Evolutionary conservation across 2,329 filamentous ascomycete species (phyloP).

Genomic region (Dothistroma septosporum): DNA sequence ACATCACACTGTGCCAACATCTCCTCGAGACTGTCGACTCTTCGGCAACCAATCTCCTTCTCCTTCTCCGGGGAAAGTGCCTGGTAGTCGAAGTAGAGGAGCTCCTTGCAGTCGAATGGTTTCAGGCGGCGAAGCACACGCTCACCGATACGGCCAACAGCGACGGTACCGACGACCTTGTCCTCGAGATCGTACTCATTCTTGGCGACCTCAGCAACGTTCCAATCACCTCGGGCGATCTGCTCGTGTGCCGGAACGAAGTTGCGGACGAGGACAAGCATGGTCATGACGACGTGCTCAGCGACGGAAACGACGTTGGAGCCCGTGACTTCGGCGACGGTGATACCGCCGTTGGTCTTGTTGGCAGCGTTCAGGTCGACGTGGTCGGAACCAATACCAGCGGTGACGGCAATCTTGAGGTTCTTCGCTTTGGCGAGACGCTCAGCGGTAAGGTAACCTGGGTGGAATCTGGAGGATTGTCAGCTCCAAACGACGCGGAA

Average conservation of each 20-base stretch:
- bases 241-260: constrained; percentile 96
- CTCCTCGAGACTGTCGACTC: constrained; percentile 86
- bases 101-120: constrained; percentile 98
- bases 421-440: constrained; percentile 98
- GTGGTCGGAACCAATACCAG: constrained; percentile 97
- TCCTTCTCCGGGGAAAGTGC: constrained; percentile 78
- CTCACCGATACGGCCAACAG: constrained; percentile 95
- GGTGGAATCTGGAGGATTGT: constrained; percentile 70
- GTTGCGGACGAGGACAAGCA: constrained; percentile 92
- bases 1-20: constrained; percentile 91
- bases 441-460: constrained; percentile 93
- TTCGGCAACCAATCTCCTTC: constrained; percentile 90
- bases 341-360: constrained; percentile 96
- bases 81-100: constrained; percentile 99
- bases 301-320: constrained; percentile 98
- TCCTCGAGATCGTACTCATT: constrained; percentile 96
- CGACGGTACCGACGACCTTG: constrained; percentile 97
- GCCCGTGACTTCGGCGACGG: constrained; percentile 94
- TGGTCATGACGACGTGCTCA: constrained; percentile 99
- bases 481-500: background rate
- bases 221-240: constrained; percentile 84
- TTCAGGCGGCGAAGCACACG: constrained; percentile 93
- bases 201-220: constrained; percentile 94
- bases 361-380: constrained; percentile 96
- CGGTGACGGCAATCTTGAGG: constrained; percentile 93